Percentiles rank a stretch among this genome's conserved stretches.
These are phyloP conservation scores for Penicillium sp. DNA, from an alignment of 2,329 filamentous ascomycete species.

Conservation along the genomic window DNA sequence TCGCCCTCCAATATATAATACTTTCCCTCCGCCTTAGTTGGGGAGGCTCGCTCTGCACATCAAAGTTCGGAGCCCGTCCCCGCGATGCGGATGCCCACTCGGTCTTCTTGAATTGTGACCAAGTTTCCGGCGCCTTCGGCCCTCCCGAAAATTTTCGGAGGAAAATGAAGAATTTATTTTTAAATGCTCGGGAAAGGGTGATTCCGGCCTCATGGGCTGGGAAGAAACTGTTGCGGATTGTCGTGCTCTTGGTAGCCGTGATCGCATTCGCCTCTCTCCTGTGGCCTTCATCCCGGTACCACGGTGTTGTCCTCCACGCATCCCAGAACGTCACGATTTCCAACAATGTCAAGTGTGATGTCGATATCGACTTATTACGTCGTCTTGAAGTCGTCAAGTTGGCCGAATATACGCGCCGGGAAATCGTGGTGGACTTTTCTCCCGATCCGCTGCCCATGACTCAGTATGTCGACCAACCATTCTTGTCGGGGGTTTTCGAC, in stretches of 20 bases:
- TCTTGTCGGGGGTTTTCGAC: slow-evolving; percentile 18
- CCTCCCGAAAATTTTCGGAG: not conserved
- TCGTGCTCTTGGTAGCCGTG: slow-evolving; percentile 23
- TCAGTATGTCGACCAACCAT: slow-evolving; percentile 25
- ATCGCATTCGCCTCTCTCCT: slow-evolving; percentile 23
- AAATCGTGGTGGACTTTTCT: slow-evolving; percentile 23
- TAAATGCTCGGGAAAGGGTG: slow-evolving; percentile 22
- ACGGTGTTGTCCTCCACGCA: slow-evolving; percentile 11
- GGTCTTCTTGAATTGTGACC: slow-evolving; percentile 4
- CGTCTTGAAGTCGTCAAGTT: slow-evolving; percentile 25
- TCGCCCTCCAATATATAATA: slow-evolving; percentile 1
- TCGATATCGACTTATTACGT: slow-evolving; percentile 23
- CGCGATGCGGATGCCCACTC: slow-evolving; percentile 19
- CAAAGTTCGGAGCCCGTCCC: slow-evolving; percentile 4
- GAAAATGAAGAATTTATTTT: slow-evolving; percentile 18
- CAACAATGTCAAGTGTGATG: slow-evolving; percentile 24
- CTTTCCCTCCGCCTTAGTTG: slow-evolving; percentile 3
- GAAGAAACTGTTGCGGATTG: slow-evolving; percentile 30
- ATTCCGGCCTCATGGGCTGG: slow-evolving; percentile 28
- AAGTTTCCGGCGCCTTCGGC: slow-evolving; percentile 3
- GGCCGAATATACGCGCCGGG: slow-evolving; percentile 29
- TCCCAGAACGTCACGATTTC: slow-evolving; percentile 29
- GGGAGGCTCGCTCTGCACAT: slow-evolving; percentile 3
- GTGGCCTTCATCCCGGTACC: slow-evolving; percentile 22
- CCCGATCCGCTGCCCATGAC: slow-evolving; percentile 22